phyloP scores from a whole-genome alignment of 2,329 filamentous ascomycete species.

The Trichoderma hamatum region DNA sequence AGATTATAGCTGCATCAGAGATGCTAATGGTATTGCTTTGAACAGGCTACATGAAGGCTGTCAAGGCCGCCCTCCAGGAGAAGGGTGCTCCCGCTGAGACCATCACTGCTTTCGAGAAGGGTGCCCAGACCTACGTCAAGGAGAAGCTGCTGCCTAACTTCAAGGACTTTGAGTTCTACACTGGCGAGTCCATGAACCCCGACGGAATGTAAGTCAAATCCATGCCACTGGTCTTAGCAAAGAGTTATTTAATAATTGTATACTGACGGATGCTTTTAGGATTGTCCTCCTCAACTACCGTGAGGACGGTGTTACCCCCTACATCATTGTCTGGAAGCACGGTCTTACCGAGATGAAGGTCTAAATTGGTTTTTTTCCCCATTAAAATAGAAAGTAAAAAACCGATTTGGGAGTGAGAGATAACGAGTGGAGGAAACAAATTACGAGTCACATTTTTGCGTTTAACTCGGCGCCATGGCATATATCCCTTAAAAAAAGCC shows the following conservation, averaged over 20 bases:
- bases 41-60: conserved; percentile 85
- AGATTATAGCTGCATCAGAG: neutral
- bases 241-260: neutral
- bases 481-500: conserved; percentile 26
- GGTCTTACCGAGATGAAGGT: conserved; percentile 90
- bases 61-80: conserved; percentile 71
- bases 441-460: conserved; percentile 23
- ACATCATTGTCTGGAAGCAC: conserved; percentile 92
- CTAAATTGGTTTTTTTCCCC: conserved; percentile 52
- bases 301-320: conserved; percentile 91
- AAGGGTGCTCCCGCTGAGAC: conserved; percentile 64
- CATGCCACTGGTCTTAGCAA: neutral
- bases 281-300: conserved; percentile 95
- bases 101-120: conserved; percentile 78
- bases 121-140: conserved; percentile 76
- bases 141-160: conserved; percentile 80
- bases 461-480: conserved; percentile 28
- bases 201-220: conserved; percentile 78
- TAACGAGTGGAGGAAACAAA: neutral
- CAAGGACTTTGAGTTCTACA: conserved; percentile 95
- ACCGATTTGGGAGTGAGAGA: neutral
- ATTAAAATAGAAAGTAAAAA: neutral
- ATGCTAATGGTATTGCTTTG: neutral
- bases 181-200: conserved; percentile 88
- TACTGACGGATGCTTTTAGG: conserved; percentile 49